Base-by-base conservation (phyloP, 1,284 basidiomycete genomes). In the Phenoliferia sp. region DNA sequence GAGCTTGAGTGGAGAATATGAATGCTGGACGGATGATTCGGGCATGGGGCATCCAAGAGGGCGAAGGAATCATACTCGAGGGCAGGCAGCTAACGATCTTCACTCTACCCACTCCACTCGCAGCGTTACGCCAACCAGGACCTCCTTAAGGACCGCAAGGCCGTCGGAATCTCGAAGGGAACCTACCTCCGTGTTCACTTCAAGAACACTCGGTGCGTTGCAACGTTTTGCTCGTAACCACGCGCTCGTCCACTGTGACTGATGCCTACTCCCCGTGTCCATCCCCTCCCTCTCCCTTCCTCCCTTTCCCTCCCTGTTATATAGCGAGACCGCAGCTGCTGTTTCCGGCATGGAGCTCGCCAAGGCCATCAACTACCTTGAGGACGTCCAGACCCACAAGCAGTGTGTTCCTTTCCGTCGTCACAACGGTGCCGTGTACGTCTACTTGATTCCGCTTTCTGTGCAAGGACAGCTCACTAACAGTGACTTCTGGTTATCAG, bases 191-290 rank as follows among this genome's bases (percentile, higher is more conserved):
- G 94, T 77, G 96, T 95, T 69, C 96, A 99, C 85, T 99, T 97
- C 88, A 99, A 99, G 90, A 99, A 99, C 88, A 98, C 97, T 88
- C 90, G 94, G 77, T 93, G 93, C 82, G 92, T 95, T 67, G 90
- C 88, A 65, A 90, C 91, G 26, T 36, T 3, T 33, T 4, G n/a
- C 10, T 62, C 58, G 26, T 39, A 32, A 31, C 16, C 48, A 22
- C 39, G 39, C 39, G 39, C 39, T 12, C 39, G 39, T 22, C 39
- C 39, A 44, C 39, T 44, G 61, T 55, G 28, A 50, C 7, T 12
- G 59, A 56, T 61, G 55, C 36, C 48, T 26, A 52, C 63, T 32
- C 29, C 39, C 28, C 50, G 26, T n/a, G 52, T 52, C n/a, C n/a
- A n/a, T n/a, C n/a, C n/a, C n/a, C n/a, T n/a, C 34, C 17, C n/a